Percentiles rank a stretch among this genome's conserved stretches.
Conservation (phyloP, 352 stramenopile genomes). For the Phytophthora aleatoria region DNA sequence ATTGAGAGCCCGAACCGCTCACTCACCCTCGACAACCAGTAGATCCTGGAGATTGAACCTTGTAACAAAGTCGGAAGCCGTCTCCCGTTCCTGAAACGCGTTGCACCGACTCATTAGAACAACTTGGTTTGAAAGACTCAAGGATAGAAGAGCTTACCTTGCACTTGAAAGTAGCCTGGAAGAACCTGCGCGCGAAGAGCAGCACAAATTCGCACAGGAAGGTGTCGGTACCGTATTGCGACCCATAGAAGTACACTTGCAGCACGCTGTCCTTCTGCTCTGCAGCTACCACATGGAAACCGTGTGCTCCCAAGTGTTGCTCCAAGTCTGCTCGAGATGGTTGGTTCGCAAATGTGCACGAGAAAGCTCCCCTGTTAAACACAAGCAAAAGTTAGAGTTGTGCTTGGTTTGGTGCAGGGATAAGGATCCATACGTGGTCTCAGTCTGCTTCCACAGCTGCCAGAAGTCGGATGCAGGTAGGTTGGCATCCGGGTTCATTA, state of each 20-base stretch:
- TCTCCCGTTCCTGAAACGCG: constrained; percentile 43
- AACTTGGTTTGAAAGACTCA: not conserved
- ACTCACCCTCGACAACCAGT: constrained; percentile 42
- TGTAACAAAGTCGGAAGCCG: constrained; percentile 64
- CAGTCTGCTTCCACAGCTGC: constrained; percentile 58
- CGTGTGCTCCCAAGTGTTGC: constrained; percentile 45
- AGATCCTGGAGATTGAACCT: constrained; percentile 78
- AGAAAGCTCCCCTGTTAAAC: constrained; percentile 65
- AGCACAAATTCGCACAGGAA: constrained; percentile 81
- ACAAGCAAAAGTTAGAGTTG: not conserved
- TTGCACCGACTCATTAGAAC: not conserved
- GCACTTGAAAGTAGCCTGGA: constrained; percentile 86
- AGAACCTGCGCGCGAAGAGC: constrained; percentile 72
- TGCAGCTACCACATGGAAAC: constrained; percentile 60
- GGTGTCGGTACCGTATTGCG: constrained; percentile 47
- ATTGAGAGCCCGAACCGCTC: not conserved
- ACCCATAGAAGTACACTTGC: constrained; percentile 74
- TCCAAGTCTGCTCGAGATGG: constrained; percentile 50
- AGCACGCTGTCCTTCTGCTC: constrained; percentile 65
- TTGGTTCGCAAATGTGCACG: constrained; percentile 67
- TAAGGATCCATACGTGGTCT: constrained; percentile 65
- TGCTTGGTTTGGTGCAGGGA: not conserved
- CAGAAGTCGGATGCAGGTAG: constrained; percentile 32
- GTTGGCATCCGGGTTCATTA: constrained; percentile 44
- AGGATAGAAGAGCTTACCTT: constrained; percentile 39